Evolutionary conservation across 257 asterid species (phyloP).

Genomic region (Solanum neorickii): DNA sequence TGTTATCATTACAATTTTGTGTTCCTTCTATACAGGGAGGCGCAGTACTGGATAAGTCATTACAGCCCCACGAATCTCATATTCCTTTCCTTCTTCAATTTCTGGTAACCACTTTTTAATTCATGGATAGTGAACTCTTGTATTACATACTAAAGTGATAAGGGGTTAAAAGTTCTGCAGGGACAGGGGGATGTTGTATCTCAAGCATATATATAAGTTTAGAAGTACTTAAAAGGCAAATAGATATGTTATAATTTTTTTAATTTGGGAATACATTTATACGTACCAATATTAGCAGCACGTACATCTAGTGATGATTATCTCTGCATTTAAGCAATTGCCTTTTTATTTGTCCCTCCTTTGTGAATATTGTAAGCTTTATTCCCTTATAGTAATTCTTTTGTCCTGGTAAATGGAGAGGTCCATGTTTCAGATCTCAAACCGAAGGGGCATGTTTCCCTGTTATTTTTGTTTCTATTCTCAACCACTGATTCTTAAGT

Average conservation of each 20-base stretch:
- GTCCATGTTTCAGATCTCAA: neutral
- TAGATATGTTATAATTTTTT: neutral
- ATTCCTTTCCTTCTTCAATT: slow-evolving; percentile 94
- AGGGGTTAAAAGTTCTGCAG: neutral
- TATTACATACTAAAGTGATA: neutral
- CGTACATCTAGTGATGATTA: neutral
- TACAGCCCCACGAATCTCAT: slow-evolving; percentile 95
- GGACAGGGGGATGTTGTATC: neutral
- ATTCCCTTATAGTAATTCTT: neutral
- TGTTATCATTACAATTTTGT: neutral
- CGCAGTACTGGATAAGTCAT: slow-evolving; percentile 45
- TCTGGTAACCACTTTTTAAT: slow-evolving; percentile 37
- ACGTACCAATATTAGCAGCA: neutral
- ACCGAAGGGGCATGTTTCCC: neutral
- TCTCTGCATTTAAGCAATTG: neutral
- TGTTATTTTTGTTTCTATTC: neutral
- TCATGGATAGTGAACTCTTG: neutral
- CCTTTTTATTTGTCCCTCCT: neutral
- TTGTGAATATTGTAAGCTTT: neutral
- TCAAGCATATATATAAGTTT: neutral
- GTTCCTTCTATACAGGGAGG: slow-evolving; percentile 55
- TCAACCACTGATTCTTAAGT: neutral
- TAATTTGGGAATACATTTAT: neutral
- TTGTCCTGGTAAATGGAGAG: neutral
- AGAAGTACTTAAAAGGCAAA: neutral